Conservation (phyloP, 768 basidiomycete genomes). For the Calvatia gigantea region DNA sequence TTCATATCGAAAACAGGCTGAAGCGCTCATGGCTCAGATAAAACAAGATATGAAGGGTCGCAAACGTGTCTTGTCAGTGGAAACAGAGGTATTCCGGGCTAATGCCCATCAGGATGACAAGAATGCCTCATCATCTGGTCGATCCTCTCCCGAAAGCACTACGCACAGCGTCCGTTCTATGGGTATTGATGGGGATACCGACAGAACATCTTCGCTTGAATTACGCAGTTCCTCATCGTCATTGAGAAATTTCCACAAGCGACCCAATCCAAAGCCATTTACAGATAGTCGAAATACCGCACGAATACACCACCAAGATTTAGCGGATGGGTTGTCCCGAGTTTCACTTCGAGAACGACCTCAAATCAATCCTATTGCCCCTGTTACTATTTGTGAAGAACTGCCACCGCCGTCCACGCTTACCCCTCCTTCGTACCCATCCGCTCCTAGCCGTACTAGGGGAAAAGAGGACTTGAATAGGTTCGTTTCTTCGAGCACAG, state of each 20-base stretch:
- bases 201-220: slow-evolving; percentile 21
- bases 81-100: slow-evolving; percentile 51
- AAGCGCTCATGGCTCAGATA: slow-evolving; percentile 81
- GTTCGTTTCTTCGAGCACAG: slow-evolving; percentile 87
- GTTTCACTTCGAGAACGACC: slow-evolving; percentile 23
- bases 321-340: slow-evolving; percentile 22
- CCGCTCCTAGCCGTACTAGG: slow-evolving; percentile 47
- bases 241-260: slow-evolving; percentile 13
- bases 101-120: slow-evolving; percentile 31
- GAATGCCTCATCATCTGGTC: not conserved
- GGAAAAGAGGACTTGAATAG: slow-evolving; percentile 77
- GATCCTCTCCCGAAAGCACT: slow-evolving; percentile 14
- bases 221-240: slow-evolving; percentile 31
- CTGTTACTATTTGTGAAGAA: slow-evolving; percentile 11
- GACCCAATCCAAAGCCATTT: slow-evolving; percentile 24
- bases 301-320: not conserved
- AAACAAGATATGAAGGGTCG: slow-evolving; percentile 72
- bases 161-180: slow-evolving; percentile 1
- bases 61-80: slow-evolving; percentile 69
- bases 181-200: slow-evolving; percentile 29
- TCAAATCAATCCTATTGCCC: slow-evolving; percentile 18
- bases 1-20: slow-evolving; percentile 73
- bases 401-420: slow-evolving; percentile 19
- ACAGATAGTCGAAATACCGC: slow-evolving; percentile 12
- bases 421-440: slow-evolving; percentile 44